These are phyloP conservation scores for Tephrocybe sp. DNA, from an alignment of 768 basidiomycete species.

Conservation along the genomic window DNA sequence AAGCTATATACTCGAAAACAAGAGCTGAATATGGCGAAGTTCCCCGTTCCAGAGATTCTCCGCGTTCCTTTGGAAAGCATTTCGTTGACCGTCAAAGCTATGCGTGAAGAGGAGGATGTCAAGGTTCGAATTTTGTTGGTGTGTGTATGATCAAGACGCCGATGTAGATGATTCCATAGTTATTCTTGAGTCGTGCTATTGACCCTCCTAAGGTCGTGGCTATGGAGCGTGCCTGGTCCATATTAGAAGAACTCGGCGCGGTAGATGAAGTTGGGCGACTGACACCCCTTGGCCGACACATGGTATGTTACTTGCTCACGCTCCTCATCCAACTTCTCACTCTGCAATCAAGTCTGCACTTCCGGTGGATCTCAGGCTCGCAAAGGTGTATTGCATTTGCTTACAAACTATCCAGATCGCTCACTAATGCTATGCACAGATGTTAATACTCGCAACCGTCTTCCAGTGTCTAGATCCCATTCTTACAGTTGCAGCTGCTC, in stretches of 20 bases:
- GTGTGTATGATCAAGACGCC: background rate
- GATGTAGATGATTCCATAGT: constrained; percentile 36
- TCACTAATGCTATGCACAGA: constrained; percentile 40
- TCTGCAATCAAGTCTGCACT: constrained; percentile 58
- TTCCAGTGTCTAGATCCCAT: constrained; percentile 84
- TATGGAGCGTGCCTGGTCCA: constrained; percentile 74
- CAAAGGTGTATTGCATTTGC: constrained; percentile 53
- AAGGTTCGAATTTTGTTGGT: constrained; percentile 42
- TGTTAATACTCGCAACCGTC: constrained; percentile 83
- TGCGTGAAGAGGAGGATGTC: constrained; percentile 75
- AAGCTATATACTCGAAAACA: constrained; percentile 82
- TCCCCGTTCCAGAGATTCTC: constrained; percentile 85
- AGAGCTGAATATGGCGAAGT: constrained; percentile 66
- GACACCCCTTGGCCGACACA: constrained; percentile 82
- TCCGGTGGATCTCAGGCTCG: constrained; percentile 86
- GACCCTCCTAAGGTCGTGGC: constrained; percentile 78
- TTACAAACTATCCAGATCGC: background rate
- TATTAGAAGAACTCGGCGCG: constrained; percentile 77
- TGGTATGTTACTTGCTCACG: constrained; percentile 41
- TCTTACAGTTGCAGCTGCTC: constrained; percentile 75
- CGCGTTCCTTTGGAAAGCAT: constrained; percentile 85
- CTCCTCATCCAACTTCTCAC: constrained; percentile 1
- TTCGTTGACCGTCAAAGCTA: constrained; percentile 79
- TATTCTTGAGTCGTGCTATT: constrained; percentile 72
- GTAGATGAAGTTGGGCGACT: constrained; percentile 61